phyloP scores from a whole-genome alignment of 257 asterid species.

The Nicotiana tabacum region DNA sequence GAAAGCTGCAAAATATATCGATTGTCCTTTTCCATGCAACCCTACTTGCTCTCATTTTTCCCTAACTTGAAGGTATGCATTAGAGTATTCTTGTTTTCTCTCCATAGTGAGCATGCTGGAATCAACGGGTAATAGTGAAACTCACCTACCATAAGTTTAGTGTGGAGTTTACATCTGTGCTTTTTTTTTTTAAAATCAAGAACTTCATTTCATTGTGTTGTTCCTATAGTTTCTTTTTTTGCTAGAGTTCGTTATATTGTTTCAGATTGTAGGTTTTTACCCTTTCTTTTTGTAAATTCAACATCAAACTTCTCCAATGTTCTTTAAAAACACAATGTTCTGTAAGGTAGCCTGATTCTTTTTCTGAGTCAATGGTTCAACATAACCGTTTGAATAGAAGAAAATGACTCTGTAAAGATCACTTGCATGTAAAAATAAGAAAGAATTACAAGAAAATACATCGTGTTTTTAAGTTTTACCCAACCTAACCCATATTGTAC shows the following conservation, averaged over 20 bases:
- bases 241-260: background rate
- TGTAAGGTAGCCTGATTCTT: background rate
- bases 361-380: background rate
- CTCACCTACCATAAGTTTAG: background rate
- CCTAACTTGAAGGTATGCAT: background rate
- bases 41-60: slow-evolving; percentile 51
- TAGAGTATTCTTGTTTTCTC: background rate
- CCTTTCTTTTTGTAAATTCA: background rate
- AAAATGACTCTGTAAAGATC: too few species aligned
- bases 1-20: slow-evolving; percentile 46
- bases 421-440: too few species aligned
- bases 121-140: background rate
- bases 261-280: background rate
- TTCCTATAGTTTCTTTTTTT: background rate
- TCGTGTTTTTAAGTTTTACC: too few species aligned
- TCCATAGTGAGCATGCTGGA: background rate
- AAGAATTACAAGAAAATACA: too few species aligned
- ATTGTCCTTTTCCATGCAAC: slow-evolving; percentile 84
- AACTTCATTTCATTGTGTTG: background rate
- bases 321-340: background rate
- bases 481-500: too few species aligned
- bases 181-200: background rate
- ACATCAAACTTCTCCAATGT: background rate
- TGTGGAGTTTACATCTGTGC: background rate
- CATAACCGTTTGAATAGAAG: too few species aligned